These are phyloP conservation scores for Agaricus sinodeliciosus DNA, from an alignment of 768 basidiomycete species.

Conservation along the genomic window DNA sequence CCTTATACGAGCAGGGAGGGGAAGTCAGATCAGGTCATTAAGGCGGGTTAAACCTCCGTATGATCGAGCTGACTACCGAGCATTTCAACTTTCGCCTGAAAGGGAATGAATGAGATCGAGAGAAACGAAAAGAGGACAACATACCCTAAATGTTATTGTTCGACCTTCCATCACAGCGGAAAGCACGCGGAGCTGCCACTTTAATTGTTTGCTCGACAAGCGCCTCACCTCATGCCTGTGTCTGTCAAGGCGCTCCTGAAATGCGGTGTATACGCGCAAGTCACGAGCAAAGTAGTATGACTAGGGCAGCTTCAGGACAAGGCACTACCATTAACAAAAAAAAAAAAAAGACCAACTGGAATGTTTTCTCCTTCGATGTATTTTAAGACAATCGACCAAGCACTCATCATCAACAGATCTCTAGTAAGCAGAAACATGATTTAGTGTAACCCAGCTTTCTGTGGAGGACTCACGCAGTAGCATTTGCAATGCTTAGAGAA, in stretches of 20 bases:
- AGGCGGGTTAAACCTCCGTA: slow-evolving; percentile 3
- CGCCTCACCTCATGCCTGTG: slow-evolving; percentile 42
- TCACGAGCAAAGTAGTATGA: slow-evolving; percentile 94
- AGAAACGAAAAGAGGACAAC: slow-evolving; percentile 16
- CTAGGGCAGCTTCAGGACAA: slow-evolving; percentile 26
- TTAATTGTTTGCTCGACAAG: slow-evolving; percentile 48
- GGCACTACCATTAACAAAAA: background rate
- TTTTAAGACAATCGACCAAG: slow-evolving; percentile 66
- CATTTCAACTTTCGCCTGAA: slow-evolving; percentile 22
- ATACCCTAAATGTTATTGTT: slow-evolving; percentile 56
- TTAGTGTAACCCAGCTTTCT: background rate
- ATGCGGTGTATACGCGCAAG: slow-evolving; percentile 74
- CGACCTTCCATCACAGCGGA: slow-evolving; percentile 61
- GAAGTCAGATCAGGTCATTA: slow-evolving; percentile 3
- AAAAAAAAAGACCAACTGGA: slow-evolving; percentile 45
- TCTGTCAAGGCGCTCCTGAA: slow-evolving; percentile 41
- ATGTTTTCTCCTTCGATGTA: slow-evolving; percentile 56
- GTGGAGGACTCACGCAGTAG: slow-evolving; percentile 43
- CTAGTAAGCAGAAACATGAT: slow-evolving; percentile 14
- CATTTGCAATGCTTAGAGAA: slow-evolving; percentile 73
- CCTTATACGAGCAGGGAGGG: slow-evolving; percentile 62
- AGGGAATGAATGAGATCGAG: background rate
- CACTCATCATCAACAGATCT: slow-evolving; percentile 76
- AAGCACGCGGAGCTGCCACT: slow-evolving; percentile 65
- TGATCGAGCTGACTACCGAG: slow-evolving; percentile 14